Percentiles rank a stretch among this genome's conserved stretches.
These are phyloP conservation scores for Pyrus betulifolia DNA, from an alignment of 306 rosid genomes.

Conservation along the genomic window DNA sequence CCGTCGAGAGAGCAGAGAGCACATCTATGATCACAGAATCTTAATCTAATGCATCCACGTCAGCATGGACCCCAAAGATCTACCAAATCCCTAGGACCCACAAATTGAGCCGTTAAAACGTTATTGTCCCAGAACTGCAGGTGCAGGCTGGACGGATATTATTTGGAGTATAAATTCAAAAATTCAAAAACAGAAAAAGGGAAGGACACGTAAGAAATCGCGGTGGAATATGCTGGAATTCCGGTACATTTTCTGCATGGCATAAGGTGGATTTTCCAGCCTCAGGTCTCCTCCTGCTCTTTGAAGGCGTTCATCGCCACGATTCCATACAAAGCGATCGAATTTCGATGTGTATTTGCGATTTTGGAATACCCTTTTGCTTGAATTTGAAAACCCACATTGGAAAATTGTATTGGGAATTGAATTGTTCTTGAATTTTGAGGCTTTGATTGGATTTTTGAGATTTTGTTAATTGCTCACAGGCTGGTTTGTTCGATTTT, in stretches of 20 bases:
- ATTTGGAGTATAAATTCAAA: neutral
- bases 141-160: neutral
- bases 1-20: neutral
- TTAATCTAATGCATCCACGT: neutral
- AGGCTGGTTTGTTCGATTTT: slow-evolving; percentile 40
- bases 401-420: neutral
- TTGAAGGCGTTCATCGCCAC: slow-evolving; percentile 16
- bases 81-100: neutral
- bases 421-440: neutral
- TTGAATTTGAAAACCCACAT: slow-evolving; percentile 15
- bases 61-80: neutral
- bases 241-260: slow-evolving; percentile 21
- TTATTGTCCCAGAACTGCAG: neutral
- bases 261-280: slow-evolving; percentile 27
- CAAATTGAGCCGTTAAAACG: neutral
- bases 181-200: neutral
- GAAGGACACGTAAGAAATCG: neutral
- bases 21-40: neutral
- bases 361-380: neutral
- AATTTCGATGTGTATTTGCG: slow-evolving; percentile 4
- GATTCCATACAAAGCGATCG: neutral
- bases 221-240: slow-evolving; percentile 24
- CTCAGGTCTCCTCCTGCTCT: slow-evolving; percentile 12
- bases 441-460: slow-evolving; percentile 5
- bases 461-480: slow-evolving; percentile 14